Percentiles rank a stretch among this genome's conserved stretches.
Conservation (phyloP, 768 basidiomycete genomes). For the Termitomyces sp. region DNA sequence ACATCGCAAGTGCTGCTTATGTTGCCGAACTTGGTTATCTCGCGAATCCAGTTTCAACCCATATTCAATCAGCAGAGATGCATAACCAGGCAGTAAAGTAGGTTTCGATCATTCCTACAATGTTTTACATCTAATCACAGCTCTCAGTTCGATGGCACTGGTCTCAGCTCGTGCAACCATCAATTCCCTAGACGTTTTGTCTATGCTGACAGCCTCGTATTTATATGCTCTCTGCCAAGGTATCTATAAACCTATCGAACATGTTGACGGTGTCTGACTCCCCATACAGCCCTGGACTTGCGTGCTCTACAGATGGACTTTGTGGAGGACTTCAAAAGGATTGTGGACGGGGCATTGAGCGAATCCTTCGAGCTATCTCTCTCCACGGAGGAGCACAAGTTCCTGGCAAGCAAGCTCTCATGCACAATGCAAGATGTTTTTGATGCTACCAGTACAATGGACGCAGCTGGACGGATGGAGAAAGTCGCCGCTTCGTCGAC, state of each 20-base stretch:
- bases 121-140: slow-evolving; percentile 4
- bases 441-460: slow-evolving; percentile 68
- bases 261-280: neutral
- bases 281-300: slow-evolving; percentile 61
- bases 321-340: slow-evolving; percentile 37
- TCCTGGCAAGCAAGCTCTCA: slow-evolving; percentile 32
- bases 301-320: slow-evolving; percentile 72
- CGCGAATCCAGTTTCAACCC: slow-evolving; percentile 79
- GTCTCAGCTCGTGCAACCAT: slow-evolving; percentile 80
- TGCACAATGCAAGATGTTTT: slow-evolving; percentile 44
- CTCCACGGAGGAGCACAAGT: slow-evolving; percentile 23
- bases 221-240: slow-evolving; percentile 70
- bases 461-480: slow-evolving; percentile 62
- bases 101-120: slow-evolving; percentile 18
- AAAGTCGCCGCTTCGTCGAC: slow-evolving; percentile 61
- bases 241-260: slow-evolving; percentile 8
- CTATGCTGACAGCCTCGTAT: slow-evolving; percentile 69
- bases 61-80: slow-evolving; percentile 86
- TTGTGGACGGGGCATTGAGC: slow-evolving; percentile 45
- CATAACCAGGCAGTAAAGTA: slow-evolving; percentile 91
- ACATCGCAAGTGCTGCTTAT: slow-evolving; percentile 81
- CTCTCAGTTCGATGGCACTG: slow-evolving; percentile 67
- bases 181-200: slow-evolving; percentile 71
- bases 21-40: slow-evolving; percentile 76
- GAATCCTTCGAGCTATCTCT: slow-evolving; percentile 36